Evolutionary conservation across 2,329 filamentous ascomycete genomes (phyloP).

Genomic region (Epichloe hybrida): DNA sequence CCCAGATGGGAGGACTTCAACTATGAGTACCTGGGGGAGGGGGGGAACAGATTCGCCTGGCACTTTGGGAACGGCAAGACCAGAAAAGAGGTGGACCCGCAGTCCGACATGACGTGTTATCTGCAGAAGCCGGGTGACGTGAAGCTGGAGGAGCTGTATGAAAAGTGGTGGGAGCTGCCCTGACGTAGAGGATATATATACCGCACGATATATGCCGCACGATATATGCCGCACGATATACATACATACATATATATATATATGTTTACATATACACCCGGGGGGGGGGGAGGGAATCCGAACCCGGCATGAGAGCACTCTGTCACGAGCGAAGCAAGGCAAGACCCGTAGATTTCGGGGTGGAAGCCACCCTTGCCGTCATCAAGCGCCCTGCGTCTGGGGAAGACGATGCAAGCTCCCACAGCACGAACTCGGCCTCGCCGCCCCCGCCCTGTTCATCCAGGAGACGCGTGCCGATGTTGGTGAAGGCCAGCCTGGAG

Average conservation of each 20-base stretch:
- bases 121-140: constrained; percentile 40
- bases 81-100: constrained; percentile 38
- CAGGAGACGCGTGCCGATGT: background rate
- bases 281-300: too few species aligned
- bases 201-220: too few species aligned
- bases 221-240: too few species aligned
- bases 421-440: background rate
- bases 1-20: constrained; percentile 44
- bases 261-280: too few species aligned
- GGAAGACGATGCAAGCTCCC: background rate
- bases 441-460: background rate
- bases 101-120: constrained; percentile 51
- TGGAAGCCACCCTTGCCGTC: too few species aligned
- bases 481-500: constrained; percentile 5
- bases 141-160: constrained; percentile 49
- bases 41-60: constrained; percentile 42
- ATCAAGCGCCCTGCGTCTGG: background rate
- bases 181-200: background rate
- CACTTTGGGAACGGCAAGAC: constrained; percentile 58
- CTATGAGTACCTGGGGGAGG: constrained; percentile 30
- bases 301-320: too few species aligned
- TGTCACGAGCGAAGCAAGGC: too few species aligned
- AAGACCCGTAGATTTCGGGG: too few species aligned
- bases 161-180: constrained; percentile 46
- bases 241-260: too few species aligned